Conservation (phyloP, 768 basidiomycete genomes). For the Amanita pseudoporphyria region DNA sequence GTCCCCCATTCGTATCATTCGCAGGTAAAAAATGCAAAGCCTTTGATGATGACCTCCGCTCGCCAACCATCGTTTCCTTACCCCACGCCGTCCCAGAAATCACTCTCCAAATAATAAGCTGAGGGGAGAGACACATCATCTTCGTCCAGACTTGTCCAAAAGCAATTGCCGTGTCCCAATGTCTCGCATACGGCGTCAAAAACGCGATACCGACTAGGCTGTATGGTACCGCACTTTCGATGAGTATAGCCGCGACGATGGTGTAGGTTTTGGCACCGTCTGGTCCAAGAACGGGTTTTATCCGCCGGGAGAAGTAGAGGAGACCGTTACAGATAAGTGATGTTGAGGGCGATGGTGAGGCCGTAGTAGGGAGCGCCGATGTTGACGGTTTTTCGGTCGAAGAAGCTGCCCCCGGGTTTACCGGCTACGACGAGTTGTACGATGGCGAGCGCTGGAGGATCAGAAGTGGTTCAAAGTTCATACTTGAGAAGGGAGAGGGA, state of each 20-base stretch:
- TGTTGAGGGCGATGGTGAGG: constrained; percentile 31
- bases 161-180: constrained; percentile 22
- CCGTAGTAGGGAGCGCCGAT: constrained; percentile 32
- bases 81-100: constrained; percentile 17
- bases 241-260: constrained; percentile 24
- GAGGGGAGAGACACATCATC: constrained; percentile 21
- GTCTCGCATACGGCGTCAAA: constrained; percentile 27
- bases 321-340: constrained; percentile 31
- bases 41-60: too few species aligned
- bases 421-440: constrained; percentile 29
- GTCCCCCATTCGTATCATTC: too few species aligned
- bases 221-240: constrained; percentile 33
- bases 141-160: constrained; percentile 34
- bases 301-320: constrained; percentile 18
- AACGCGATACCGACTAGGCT: constrained; percentile 28
- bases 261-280: constrained; percentile 27
- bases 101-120: constrained; percentile 17
- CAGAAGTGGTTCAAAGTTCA: background rate
- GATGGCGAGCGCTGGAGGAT: constrained; percentile 27
- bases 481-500: background rate
- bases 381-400: constrained; percentile 25
- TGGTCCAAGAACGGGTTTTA: constrained; percentile 18
- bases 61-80: too few species aligned
- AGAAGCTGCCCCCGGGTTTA: constrained; percentile 30
- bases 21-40: too few species aligned